Evolutionary conservation across 345 rosid species (phyloP), one percentile per base, ranked within the genome.

Genomic region (Linum lewisii): DNA sequence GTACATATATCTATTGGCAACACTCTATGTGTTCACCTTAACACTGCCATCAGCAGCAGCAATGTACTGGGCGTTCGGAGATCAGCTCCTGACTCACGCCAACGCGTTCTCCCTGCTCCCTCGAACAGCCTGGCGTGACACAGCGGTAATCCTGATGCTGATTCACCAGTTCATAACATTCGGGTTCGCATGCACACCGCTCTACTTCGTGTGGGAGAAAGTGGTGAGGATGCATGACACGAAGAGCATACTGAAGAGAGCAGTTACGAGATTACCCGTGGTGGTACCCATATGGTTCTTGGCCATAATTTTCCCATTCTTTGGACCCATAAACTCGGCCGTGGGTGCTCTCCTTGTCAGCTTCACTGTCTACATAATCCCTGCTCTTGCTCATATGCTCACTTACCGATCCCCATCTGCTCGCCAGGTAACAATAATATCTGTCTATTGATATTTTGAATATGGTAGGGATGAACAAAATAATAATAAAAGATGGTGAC

Each of bases 151-250:
- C 59, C 77, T 88, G 29, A 88, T 88, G 96, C 83, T 85, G 51
- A 88, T 88, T 47, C 96, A 88, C 65, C 96, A 89, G 95, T 84
- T 89, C 57, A 89, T 89, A 71, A 89, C 95, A 9, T 89, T 89
- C 19, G 97, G 97, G 23, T 89, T 78, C 47, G 95, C 95, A 0
- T 81, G 92, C 54, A 89, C 95, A 1, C 97, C 97, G 2, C 45
- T 89, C 57, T 89, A 86, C 64, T 89, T 89, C 63, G 97, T 86
- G 67, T 89, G 93, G 96, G 96, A 88, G 79, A 88, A 88, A 67
- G 90, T 80, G 60, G 67, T 86, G 16, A 87, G 92, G 32, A 76
- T 84, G 88, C 97, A 89, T 34, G 86, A 84, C 38, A 82, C 86
- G 9, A 86, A 81, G 76, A 86, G 95, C 81, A 77, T 86, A 38